Base-by-base conservation (phyloP, 306 rosid genomes). In the Aeschynomene evenia region DNA sequence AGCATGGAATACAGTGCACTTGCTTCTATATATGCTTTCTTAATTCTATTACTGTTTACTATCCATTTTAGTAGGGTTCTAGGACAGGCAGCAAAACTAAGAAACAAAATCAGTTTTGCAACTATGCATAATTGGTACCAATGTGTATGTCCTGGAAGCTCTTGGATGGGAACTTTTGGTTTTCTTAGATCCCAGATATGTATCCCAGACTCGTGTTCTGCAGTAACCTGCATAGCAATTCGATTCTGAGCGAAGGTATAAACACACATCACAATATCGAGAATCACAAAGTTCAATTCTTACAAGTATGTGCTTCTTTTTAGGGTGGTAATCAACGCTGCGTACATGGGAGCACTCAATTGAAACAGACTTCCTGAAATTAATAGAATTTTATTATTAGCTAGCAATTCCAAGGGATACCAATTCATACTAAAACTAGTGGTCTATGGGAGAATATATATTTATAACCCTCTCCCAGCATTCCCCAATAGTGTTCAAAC, bases 71-170 rank as follows among this genome's bases (percentile, higher is more conserved):
- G 50, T 48, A 43, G 37, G 72, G 65, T 53, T 79, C 59, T 52
- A 64, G 72, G 42, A 37, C 62, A 14, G 69, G 53, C n/a, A 22
- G 59, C 70, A 73, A 23, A 37, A 36, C 42, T 19, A 53, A 13
- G 45, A 71, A 63, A 37, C 63, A 73, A 59, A 77, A 78, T 8
- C 64, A 60, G 34, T 43, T 58, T 50, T 72, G 45, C 60, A 63
- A 67, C 54, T 34, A 16, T 54, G 68, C 28, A 26, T 68, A 62
- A 39, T 12, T 51, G 23, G 66, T 94, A 94, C 99, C 99, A 91
- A 83, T 95, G 99, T 64, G 96, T 85, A 68, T 95, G 99, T 63
- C 99, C 97, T 14, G 89, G 91, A 81, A 95, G 91, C 81, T 91
- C 95, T 63, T 84, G 95, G 84, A 83, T 70, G 21, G 96, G 92